These are phyloP conservation scores for Sugiyamaella smithiae DNA, from an alignment of 805 yeast species.

Conservation along the genomic window DNA sequence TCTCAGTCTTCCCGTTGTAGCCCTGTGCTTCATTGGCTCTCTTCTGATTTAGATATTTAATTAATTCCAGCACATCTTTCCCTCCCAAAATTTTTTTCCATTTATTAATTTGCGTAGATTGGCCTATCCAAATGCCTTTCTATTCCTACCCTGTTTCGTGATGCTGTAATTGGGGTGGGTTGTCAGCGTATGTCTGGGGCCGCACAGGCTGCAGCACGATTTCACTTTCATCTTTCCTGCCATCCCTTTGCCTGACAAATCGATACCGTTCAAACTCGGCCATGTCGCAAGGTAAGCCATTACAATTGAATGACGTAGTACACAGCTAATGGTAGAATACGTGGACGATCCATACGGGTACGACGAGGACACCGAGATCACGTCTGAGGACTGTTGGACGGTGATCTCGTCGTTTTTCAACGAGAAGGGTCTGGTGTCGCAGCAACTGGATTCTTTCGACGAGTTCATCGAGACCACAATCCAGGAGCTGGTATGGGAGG, in stretches of 20 bases:
- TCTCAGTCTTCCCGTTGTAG: not conserved
- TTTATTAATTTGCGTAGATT: not conserved
- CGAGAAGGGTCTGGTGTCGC: slow-evolving; percentile 95
- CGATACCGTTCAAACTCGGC: slow-evolving; percentile 1
- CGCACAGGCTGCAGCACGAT: slow-evolving; percentile 1
- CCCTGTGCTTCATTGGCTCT: not conserved
- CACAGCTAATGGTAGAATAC: slow-evolving; percentile 13
- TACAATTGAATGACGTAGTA: not conserved
- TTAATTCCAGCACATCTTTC: not conserved
- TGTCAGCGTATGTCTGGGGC: slow-evolving; percentile 2
- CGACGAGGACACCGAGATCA: slow-evolving; percentile 70
- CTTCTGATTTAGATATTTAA: not conserved
- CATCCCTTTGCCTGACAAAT: slow-evolving; percentile 1
- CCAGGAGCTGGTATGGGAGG: slow-evolving; percentile 96
- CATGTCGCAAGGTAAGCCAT: slow-evolving; percentile 2
- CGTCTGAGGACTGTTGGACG: slow-evolving; percentile 99
- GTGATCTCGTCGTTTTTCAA: slow-evolving; percentile 94
- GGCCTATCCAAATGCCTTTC: too few relatives aligned
- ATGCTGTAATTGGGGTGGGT: not conserved
- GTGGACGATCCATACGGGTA: slow-evolving; percentile 62
- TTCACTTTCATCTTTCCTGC: not conserved
- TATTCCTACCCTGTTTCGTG: too few relatives aligned
- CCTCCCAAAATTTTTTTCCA: too few relatives aligned
- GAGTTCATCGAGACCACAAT: slow-evolving; percentile 95
- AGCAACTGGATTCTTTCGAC: slow-evolving; percentile 96